Evolutionary conservation across 306 rosid genomes (phyloP).

Genomic region (Glycine soja): DNA sequence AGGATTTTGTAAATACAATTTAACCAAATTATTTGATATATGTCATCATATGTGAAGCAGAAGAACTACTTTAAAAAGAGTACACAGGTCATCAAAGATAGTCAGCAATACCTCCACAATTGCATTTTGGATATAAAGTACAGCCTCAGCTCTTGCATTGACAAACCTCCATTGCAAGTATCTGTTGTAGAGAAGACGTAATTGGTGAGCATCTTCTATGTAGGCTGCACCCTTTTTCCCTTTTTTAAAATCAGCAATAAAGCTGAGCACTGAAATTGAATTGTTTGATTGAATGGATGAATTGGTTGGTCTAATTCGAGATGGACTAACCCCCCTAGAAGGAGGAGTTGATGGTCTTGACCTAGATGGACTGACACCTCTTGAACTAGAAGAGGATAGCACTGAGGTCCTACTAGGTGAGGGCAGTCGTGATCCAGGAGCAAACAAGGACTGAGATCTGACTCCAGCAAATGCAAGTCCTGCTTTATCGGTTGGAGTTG

Average conservation of each 20-base stretch:
- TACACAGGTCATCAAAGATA: conserved; percentile 10
- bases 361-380: conserved; percentile 86
- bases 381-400: conserved; percentile 51
- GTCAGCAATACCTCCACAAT: conserved; percentile 67
- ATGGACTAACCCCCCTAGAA: conserved; percentile 73
- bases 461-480: conserved; percentile 42
- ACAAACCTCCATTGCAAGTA: conserved; percentile 83
- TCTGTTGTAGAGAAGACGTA: conserved; percentile 80
- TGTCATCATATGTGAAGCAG: neutral
- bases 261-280: conserved; percentile 83
- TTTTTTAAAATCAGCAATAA: conserved; percentile 75
- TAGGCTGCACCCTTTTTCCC: conserved; percentile 69
- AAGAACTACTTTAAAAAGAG: conserved; percentile 10
- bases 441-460: conserved; percentile 60
- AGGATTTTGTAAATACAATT: conserved; percentile 10
- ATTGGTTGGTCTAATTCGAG: conserved; percentile 58
- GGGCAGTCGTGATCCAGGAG: conserved; percentile 56
- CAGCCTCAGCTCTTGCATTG: conserved; percentile 78
- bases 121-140: conserved; percentile 67
- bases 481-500: conserved; percentile 54
- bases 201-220: conserved; percentile 85
- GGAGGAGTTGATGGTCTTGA: conserved; percentile 81
- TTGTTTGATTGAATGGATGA: conserved; percentile 58
- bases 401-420: conserved; percentile 61
- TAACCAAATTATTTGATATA: conserved; percentile 5